A percentile compares a stretch with the other conserved stretches of the same genome.
Conservation (phyloP, 257 asterid species). For the Knoxia roxburghii region DNA sequence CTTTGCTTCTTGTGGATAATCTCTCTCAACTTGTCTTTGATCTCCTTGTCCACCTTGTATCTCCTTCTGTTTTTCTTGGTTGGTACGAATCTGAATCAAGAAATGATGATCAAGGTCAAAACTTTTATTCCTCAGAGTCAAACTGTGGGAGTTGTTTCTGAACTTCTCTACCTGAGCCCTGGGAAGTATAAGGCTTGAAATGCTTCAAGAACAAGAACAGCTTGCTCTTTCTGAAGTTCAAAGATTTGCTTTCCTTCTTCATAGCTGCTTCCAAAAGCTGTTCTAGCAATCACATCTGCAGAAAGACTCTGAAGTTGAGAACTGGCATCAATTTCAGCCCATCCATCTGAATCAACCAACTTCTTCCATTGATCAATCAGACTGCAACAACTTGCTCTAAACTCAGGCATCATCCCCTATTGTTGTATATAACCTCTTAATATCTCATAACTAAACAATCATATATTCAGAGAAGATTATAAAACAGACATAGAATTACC, state of each 20-base stretch:
- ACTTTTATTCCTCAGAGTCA: too few species aligned
- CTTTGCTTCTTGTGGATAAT: neutral
- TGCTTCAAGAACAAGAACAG: constrained; percentile 16
- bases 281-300: constrained; percentile 23
- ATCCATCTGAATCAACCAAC: constrained; percentile 7
- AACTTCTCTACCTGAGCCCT: constrained; percentile 24
- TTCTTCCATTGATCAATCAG: constrained; percentile 18
- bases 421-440: too few species aligned
- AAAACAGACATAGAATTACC: too few species aligned
- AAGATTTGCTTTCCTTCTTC: constrained; percentile 23
- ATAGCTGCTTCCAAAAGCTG: constrained; percentile 24
- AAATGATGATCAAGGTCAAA: too few species aligned
- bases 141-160: too few species aligned
- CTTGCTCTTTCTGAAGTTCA: constrained; percentile 23
- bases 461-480: too few species aligned
- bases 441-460: too few species aligned
- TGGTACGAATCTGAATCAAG: constrained; percentile 21
- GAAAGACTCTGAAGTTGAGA: constrained; percentile 10
- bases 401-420: constrained; percentile 19
- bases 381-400: constrained; percentile 11
- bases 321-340: constrained; percentile 9
- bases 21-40: constrained; percentile 4
- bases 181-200: constrained; percentile 20
- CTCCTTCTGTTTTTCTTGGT: constrained; percentile 27
- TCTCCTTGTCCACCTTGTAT: constrained; percentile 21